Conservation (phyloP, 73 alveolate genomes). For the Diophrys sp. region DNA sequence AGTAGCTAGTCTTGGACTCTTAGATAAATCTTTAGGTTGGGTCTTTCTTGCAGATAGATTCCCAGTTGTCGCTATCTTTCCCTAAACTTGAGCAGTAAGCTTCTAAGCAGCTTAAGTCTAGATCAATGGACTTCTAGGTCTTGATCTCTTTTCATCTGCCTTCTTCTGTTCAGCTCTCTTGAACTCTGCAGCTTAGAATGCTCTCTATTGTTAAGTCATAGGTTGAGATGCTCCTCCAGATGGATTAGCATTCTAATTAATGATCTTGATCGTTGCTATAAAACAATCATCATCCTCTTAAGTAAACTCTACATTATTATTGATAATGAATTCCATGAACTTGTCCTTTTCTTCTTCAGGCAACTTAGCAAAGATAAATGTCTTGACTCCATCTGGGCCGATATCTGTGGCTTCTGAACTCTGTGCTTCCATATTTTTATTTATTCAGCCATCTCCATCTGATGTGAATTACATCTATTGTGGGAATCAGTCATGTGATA, state of each 20-base stretch:
- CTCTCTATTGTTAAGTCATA: no score
- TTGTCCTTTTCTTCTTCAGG: constrained; percentile 19
- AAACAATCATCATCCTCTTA: constrained; percentile 13
- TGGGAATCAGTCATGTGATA: neutral
- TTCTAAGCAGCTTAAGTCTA: neutral
- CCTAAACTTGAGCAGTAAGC: no score
- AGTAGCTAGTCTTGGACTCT: neutral
- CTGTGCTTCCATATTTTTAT: no score
- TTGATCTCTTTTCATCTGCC: neutral
- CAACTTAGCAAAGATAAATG: constrained; percentile 18
- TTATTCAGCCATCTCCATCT: neutral
- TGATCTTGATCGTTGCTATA: constrained; percentile 25
- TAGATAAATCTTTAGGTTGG: neutral
- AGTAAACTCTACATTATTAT: constrained; percentile 20
- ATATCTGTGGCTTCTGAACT: neutral
- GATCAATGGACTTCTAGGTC: neutral
- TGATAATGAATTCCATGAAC: constrained; percentile 27
- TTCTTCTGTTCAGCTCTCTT: neutral
- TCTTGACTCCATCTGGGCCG: constrained; percentile 8
- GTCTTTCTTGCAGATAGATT: no score
- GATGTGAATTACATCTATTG: neutral
- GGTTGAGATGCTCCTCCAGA: no score
- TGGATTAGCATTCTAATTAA: constrained; percentile 12
- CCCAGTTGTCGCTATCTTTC: no score
- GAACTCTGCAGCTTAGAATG: neutral